Conservation (phyloP, 129 eudicot species). For the Flaveria linearis region DNA sequence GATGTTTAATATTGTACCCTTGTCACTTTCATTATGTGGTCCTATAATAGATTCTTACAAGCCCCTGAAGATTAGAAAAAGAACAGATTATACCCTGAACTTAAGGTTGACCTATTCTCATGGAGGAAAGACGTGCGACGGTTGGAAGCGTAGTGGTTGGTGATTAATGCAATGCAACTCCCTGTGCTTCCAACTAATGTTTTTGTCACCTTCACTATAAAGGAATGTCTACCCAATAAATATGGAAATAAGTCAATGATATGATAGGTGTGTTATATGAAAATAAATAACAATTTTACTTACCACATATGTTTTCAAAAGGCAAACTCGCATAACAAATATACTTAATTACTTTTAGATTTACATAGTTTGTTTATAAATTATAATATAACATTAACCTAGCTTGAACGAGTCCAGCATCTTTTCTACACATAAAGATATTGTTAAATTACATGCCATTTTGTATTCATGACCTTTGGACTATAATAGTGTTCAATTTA, state of each 20-base stretch:
- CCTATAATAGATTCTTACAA: slow-evolving; percentile 18
- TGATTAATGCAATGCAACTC: slow-evolving; percentile 28
- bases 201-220: slow-evolving; percentile 19
- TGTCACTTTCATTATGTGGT: slow-evolving; percentile 24
- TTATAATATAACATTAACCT: too few relatives aligned
- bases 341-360: too few relatives aligned
- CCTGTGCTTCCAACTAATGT: slow-evolving; percentile 32
- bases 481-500: too few relatives aligned
- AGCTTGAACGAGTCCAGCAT: too few relatives aligned
- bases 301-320: too few relatives aligned
- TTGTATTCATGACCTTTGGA: too few relatives aligned
- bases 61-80: neutral
- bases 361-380: too few relatives aligned
- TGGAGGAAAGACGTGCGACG: slow-evolving; percentile 33
- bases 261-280: neutral
- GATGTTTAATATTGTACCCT: neutral
- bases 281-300: too few relatives aligned
- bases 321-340: too few relatives aligned
- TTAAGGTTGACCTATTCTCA: slow-evolving; percentile 32
- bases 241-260: neutral
- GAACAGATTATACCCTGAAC: slow-evolving; percentile 19
- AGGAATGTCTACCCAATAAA: neutral
- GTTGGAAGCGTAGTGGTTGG: slow-evolving; percentile 30
- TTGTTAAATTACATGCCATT: too few relatives aligned
- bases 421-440: too few relatives aligned